Conservation (phyloP, 2,329 filamentous ascomycete genomes). For the Cercospora janseana region DNA sequence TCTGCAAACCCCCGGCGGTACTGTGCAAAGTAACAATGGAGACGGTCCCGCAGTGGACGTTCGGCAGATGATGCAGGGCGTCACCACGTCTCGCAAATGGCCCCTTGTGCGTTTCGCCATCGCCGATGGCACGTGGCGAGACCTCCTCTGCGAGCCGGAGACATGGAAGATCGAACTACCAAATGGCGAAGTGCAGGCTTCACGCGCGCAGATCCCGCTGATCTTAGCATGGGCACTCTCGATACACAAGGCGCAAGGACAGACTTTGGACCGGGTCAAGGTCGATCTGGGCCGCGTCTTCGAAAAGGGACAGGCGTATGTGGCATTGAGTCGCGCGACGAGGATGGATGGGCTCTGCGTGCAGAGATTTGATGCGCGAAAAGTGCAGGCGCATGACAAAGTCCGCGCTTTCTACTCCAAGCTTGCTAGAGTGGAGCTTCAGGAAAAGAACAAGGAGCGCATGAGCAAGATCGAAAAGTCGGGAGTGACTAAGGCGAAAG, state of each 20-base stretch:
- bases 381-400: constrained; percentile 89
- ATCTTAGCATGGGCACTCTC: constrained; percentile 96
- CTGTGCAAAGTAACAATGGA: constrained; percentile 30
- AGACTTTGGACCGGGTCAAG: constrained; percentile 89
- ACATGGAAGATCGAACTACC: constrained; percentile 97
- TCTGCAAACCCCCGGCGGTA: constrained; percentile 32
- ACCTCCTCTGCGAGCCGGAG: constrained; percentile 80
- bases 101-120: constrained; percentile 83
- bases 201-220: constrained; percentile 70
- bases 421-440: constrained; percentile 67
- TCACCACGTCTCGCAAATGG: constrained; percentile 59
- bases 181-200: constrained; percentile 88
- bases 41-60: constrained; percentile 27
- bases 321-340: constrained; percentile 89
- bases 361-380: constrained; percentile 78
- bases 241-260: constrained; percentile 96
- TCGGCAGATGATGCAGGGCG: constrained; percentile 55
- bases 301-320: constrained; percentile 96
- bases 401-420: constrained; percentile 84
- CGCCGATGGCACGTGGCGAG: constrained; percentile 71
- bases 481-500: constrained; percentile 29
- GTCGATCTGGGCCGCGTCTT: constrained; percentile 91
- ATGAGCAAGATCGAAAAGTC: constrained; percentile 35
- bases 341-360: constrained; percentile 85
- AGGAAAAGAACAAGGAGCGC: constrained; percentile 36